Evolutionary conservation across 208 protist genomes (phyloP).

Genomic region (Jaenimonas drosophilae): DNA sequence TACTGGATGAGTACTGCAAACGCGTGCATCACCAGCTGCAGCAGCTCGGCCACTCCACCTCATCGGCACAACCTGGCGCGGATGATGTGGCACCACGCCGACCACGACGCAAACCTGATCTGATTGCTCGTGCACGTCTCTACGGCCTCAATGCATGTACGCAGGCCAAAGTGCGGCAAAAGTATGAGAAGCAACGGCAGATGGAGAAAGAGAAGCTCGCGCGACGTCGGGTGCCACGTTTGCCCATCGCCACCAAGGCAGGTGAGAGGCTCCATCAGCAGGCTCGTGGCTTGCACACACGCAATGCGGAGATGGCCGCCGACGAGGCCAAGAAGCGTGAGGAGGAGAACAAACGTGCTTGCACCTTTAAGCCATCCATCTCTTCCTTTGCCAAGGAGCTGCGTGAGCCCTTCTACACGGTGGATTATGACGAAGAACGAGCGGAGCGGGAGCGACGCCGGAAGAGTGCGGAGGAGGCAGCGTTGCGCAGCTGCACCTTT

Average conservation of each 20-base stretch:
- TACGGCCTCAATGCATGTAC: constrained; percentile 16
- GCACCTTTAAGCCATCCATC: constrained; percentile 56
- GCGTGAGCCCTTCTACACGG: constrained; percentile 7
- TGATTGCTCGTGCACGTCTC: constrained; percentile 23
- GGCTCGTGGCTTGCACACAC: constrained; percentile 7
- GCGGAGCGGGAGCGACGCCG: constrained; percentile 17
- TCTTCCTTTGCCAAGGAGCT: constrained; percentile 36
- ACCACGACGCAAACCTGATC: constrained; percentile 13
- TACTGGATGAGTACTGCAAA: no score
- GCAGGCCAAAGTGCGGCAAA: constrained; percentile 27
- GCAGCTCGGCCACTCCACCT: background rate
- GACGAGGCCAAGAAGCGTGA: constrained; percentile 7
- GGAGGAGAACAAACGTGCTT: constrained; percentile 19
- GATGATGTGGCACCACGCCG: background rate
- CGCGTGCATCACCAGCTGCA: background rate
- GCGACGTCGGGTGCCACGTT: constrained; percentile 4
- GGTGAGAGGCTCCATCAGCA: constrained; percentile 49
- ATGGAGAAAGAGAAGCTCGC: background rate
- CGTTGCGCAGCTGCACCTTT: constrained; percentile 39
- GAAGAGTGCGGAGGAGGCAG: constrained; percentile 18
- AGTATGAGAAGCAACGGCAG: constrained; percentile 25
- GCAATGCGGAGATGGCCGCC: constrained; percentile 8
- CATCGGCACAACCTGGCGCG: background rate
- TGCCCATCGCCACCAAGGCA: constrained; percentile 23
- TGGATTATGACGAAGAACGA: constrained; percentile 14